These are phyloP conservation scores for Talaromyces sp. DNA, from an alignment of 2,329 filamentous ascomycete species.

Conservation along the genomic window DNA sequence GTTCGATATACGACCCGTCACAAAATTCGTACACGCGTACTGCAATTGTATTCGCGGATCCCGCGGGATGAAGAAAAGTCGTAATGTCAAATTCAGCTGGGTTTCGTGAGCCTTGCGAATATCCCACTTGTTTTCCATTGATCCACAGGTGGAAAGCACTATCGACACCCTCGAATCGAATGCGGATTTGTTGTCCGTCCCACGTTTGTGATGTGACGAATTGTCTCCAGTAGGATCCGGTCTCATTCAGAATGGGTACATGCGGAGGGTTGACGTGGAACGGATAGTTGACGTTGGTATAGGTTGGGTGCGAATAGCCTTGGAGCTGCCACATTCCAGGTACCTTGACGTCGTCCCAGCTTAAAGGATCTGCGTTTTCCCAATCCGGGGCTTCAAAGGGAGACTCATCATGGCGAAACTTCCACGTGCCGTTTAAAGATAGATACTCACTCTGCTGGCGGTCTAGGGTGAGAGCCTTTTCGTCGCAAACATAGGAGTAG, in stretches of 20 bases:
- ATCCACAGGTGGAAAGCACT: conserved; percentile 68
- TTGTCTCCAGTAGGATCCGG: conserved; percentile 56
- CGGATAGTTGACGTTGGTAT: conserved; percentile 65
- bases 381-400: conserved; percentile 42
- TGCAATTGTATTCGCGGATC: conserved; percentile 53
- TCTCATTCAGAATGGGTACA: conserved; percentile 60
- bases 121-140: conserved; percentile 62
- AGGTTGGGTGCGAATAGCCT: conserved; percentile 63
- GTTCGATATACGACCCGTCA: conserved; percentile 64
- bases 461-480: conserved; percentile 46
- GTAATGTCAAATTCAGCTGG: conserved; percentile 68
- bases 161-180: conserved; percentile 57
- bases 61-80: conserved; percentile 51
- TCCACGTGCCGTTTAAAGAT: conserved; percentile 55
- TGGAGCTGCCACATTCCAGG: conserved; percentile 68
- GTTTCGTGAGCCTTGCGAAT: conserved; percentile 66
- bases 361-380: not conserved
- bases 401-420: conserved; percentile 51
- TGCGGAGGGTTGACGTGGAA: conserved; percentile 63
- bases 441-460: conserved; percentile 19
- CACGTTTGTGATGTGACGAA: conserved; percentile 49
- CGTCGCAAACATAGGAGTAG: conserved; percentile 47
- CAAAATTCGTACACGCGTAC: conserved; percentile 67
- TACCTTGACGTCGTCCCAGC: conserved; percentile 47
- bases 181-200: conserved; percentile 47